Percentiles rank a stretch among this genome's conserved stretches.
Conservation (phyloP, 2,329 filamentous ascomycete genomes). For the Arachnomyces sp. region DNA sequence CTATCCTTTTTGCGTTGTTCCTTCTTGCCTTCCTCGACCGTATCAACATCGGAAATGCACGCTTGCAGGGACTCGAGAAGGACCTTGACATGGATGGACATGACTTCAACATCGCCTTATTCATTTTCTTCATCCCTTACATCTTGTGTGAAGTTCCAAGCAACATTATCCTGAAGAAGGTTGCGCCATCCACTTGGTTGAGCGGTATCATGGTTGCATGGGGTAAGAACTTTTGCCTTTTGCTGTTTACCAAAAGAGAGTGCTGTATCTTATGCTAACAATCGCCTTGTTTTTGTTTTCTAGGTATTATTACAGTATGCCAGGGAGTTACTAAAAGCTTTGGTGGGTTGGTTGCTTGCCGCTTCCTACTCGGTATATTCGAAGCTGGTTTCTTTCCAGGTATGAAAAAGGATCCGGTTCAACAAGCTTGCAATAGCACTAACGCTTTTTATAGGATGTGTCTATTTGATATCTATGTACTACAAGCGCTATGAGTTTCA, state of each 20-base stretch:
- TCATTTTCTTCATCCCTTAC: conserved; percentile 42
- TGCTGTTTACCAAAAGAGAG: neutral
- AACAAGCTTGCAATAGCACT: neutral
- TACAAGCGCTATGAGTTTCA: conserved; percentile 34
- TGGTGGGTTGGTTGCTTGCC: conserved; percentile 29
- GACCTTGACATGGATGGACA: conserved; percentile 37
- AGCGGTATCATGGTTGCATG: conserved; percentile 37
- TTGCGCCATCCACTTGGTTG: conserved; percentile 36
- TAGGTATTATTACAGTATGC: conserved; percentile 37
- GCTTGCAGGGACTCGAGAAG: conserved; percentile 37
- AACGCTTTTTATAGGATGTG: conserved; percentile 16
- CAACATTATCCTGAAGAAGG: conserved; percentile 39
- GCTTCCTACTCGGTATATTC: conserved; percentile 30
- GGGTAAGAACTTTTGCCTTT: conserved; percentile 21
- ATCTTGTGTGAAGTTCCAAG: conserved; percentile 40
- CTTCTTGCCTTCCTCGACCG: conserved; percentile 41
- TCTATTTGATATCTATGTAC: conserved; percentile 32
- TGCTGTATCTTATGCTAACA: conserved; percentile 1
- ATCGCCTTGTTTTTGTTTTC: conserved; percentile 6
- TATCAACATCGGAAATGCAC: conserved; percentile 43
- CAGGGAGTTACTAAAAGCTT: conserved; percentile 36
- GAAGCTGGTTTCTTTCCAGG: conserved; percentile 34
- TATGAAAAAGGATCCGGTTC: conserved; percentile 7
- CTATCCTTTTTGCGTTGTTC: conserved; percentile 41
- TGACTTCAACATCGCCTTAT: conserved; percentile 37